Conservation (phyloP, 1,284 basidiomycete genomes). For the Fistulinella cinereoalba region DNA sequence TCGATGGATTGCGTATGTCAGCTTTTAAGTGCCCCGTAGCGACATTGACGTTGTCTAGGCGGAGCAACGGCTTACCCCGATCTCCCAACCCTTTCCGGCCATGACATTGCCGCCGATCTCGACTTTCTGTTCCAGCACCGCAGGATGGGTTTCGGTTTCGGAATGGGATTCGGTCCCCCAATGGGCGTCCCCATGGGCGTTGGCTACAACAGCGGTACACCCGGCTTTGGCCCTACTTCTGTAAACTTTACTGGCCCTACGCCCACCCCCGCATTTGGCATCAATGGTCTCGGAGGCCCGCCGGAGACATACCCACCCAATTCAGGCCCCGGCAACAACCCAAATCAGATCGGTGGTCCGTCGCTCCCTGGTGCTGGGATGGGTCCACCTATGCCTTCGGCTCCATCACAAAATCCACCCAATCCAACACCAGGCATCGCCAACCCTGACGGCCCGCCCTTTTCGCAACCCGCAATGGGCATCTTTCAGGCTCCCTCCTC, state of each 20-base stretch:
- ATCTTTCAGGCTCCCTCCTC: constrained; percentile 28
- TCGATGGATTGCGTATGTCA: constrained; percentile 22
- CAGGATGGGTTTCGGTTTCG: constrained; percentile 31
- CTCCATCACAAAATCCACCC: constrained; percentile 11
- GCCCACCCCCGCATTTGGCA: constrained; percentile 17
- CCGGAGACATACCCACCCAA: constrained; percentile 21
- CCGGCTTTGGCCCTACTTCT: constrained; percentile 20
- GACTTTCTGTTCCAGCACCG: constrained; percentile 53
- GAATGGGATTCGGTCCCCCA: constrained; percentile 29
- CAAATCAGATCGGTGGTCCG: constrained; percentile 11
- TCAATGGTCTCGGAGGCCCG: constrained; percentile 21
- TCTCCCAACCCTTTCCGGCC: constrained; percentile 46
- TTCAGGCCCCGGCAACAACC: constrained; percentile 9
- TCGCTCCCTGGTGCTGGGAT: constrained; percentile 11
- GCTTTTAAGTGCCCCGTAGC: constrained; percentile 10
- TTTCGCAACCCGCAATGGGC: constrained; percentile 32
- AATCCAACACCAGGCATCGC: constrained; percentile 13
- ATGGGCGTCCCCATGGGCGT: constrained; percentile 23
- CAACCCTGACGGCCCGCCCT: constrained; percentile 18
- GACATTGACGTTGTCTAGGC: constrained; percentile 5
- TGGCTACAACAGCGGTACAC: constrained; percentile 15
- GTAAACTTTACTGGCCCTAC: constrained; percentile 20
- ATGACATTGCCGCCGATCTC: constrained; percentile 54
- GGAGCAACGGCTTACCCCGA: constrained; percentile 49
- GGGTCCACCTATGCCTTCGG: constrained; percentile 7